phyloP scores from a whole-genome alignment of 2,329 filamentous ascomycete genomes.

The Fonsecaea multimorphosa region DNA sequence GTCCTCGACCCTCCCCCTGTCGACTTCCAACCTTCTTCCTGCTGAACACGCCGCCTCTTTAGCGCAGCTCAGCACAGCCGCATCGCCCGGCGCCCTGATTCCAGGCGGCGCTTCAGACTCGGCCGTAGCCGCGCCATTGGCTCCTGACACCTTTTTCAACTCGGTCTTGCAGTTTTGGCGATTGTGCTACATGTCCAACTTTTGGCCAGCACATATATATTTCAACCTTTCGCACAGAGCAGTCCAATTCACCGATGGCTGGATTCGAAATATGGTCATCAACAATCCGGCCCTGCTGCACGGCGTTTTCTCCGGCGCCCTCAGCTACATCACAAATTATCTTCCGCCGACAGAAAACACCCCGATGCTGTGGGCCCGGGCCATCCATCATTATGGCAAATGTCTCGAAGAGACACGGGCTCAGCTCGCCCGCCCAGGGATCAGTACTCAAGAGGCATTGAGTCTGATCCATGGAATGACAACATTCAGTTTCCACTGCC shows the following conservation, averaged over 20 bases:
- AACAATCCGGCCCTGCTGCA: conserved; percentile 26
- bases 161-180: conserved; percentile 29
- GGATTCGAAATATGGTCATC: conserved; percentile 23
- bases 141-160: conserved; percentile 23
- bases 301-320: conserved; percentile 24
- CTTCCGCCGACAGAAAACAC: conserved; percentile 23
- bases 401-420: conserved; percentile 24
- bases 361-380: conserved; percentile 24
- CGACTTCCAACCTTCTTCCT: conserved; percentile 10
- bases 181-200: conserved; percentile 26
- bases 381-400: conserved; percentile 27
- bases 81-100: not conserved
- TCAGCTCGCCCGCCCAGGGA: conserved; percentile 14
- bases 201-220: conserved; percentile 25
- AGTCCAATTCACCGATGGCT: conserved; percentile 17
- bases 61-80: not conserved
- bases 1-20: not conserved
- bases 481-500: conserved; percentile 28
- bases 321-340: conserved; percentile 28
- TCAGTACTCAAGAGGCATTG: conserved; percentile 19
- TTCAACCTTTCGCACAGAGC: conserved; percentile 17
- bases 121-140: not conserved
- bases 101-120: conserved; percentile 9
- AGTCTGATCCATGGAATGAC: conserved; percentile 23
- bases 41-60: conserved; percentile 12